Conservation (phyloP, 352 stramenopile species). For the Globisporangium irregulare region DNA sequence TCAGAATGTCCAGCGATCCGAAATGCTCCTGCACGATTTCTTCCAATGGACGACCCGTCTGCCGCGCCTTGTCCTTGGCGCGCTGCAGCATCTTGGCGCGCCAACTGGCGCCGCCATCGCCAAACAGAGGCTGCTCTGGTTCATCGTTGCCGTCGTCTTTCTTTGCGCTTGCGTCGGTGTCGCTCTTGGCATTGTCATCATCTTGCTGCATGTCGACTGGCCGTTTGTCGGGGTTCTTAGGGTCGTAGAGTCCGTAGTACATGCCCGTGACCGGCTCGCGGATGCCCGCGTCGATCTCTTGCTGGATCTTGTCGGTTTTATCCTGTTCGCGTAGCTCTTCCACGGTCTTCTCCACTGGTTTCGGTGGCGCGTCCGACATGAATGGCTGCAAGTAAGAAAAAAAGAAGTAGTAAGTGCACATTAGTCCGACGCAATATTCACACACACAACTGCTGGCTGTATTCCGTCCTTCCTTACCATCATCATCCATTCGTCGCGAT, state of each 20-base stretch:
- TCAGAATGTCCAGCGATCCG: constrained; percentile 48
- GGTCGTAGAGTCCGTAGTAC: constrained; percentile 79
- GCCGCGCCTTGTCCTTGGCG: constrained; percentile 53
- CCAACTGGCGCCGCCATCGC: constrained; percentile 80
- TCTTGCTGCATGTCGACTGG: constrained; percentile 16
- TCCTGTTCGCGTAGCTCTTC: constrained; percentile 40
- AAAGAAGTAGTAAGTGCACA: not conserved
- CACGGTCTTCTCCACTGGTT: constrained; percentile 33
- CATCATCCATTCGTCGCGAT: constrained; percentile 78
- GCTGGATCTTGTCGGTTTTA: constrained; percentile 59
- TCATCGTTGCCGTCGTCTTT: constrained; percentile 9
- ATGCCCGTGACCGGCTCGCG: constrained; percentile 76
- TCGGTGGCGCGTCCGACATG: constrained; percentile 23
- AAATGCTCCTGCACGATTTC: constrained; percentile 63
- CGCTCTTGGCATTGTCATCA: constrained; percentile 3
- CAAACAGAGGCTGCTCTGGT: constrained; percentile 36
- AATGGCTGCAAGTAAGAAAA: constrained; percentile 35
- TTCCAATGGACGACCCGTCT: constrained; percentile 53
- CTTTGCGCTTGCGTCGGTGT: not conserved
- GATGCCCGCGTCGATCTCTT: constrained; percentile 71
- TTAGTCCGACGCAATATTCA: not conserved
- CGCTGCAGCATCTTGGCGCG: constrained; percentile 80
- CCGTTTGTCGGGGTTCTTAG: constrained; percentile 59
- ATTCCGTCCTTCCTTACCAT: constrained; percentile 35
- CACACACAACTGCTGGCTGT: not conserved